Conservation (phyloP, 2,329 filamentous ascomycete genomes). For the Aspergillus fumigatiaffinis region DNA sequence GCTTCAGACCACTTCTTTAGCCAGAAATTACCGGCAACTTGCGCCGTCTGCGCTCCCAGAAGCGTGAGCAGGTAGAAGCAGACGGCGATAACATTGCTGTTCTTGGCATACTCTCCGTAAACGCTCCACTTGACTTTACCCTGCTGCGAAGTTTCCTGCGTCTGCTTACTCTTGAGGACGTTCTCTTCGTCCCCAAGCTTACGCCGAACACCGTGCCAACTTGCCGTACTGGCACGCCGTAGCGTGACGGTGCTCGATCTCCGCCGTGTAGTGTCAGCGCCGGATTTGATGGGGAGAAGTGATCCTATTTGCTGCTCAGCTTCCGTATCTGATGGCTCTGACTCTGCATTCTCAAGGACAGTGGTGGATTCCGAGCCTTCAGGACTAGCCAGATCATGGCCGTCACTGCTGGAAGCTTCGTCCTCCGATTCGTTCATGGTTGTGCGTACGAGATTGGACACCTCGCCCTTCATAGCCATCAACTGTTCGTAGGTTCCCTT, state of each 20-base stretch:
- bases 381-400: slow-evolving; percentile 60
- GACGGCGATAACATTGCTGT: slow-evolving; percentile 85
- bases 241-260: slow-evolving; percentile 71
- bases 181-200: slow-evolving; percentile 79
- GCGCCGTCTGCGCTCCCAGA: slow-evolving; percentile 73
- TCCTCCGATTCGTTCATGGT: slow-evolving; percentile 50
- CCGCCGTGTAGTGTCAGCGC: slow-evolving; percentile 58
- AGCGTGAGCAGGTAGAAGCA: slow-evolving; percentile 72
- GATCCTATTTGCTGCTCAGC: slow-evolving; percentile 70
- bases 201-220: slow-evolving; percentile 79
- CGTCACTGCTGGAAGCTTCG: slow-evolving; percentile 48
- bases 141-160: slow-evolving; percentile 84
- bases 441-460: slow-evolving; percentile 77
- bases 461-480: slow-evolving; percentile 88
- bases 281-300: slow-evolving; percentile 67
- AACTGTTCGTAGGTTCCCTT: slow-evolving; percentile 87
- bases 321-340: slow-evolving; percentile 51
- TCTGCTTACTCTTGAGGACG: slow-evolving; percentile 71
- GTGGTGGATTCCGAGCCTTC: slow-evolving; percentile 61
- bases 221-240: slow-evolving; percentile 85
- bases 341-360: slow-evolving; percentile 47
- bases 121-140: slow-evolving; percentile 98
- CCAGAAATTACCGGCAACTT: slow-evolving; percentile 85
- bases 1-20: slow-evolving; percentile 86
- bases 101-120: slow-evolving; percentile 90